phyloP scores from a whole-genome alignment of 805 yeast species.

The Candida krabiensis region DNA sequence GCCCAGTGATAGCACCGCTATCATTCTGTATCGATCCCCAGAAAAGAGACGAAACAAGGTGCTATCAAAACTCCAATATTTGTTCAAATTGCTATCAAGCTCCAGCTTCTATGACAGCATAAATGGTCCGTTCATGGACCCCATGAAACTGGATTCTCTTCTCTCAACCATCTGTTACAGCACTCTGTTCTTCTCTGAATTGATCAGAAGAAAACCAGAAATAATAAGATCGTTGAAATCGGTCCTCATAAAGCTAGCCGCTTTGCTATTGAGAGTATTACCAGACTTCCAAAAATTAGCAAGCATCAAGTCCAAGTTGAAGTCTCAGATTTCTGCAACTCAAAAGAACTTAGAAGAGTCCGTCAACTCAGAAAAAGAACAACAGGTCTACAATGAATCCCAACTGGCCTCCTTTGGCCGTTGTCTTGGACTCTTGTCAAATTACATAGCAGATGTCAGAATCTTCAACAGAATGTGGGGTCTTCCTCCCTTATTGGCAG shows the following conservation, averaged over 20 bases:
- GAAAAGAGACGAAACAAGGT: too few relatives aligned
- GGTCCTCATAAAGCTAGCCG: conserved; percentile 3
- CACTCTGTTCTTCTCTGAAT: conserved; percentile 27
- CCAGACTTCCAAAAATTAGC: background rate
- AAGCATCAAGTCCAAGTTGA: background rate
- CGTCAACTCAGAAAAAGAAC: conserved; percentile 4
- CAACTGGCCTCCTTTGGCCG: conserved; percentile 8
- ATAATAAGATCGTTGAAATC: conserved; percentile 6
- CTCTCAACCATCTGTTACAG: conserved; percentile 36
- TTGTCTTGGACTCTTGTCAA: conserved; percentile 27
- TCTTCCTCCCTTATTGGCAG: conserved; percentile 28
- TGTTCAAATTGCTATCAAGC: conserved; percentile 20
- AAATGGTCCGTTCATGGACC: conserved; percentile 26
- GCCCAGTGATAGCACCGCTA: background rate
- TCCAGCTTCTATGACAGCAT: conserved; percentile 30
- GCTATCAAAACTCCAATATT: conserved; percentile 15
- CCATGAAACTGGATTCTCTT: conserved; percentile 29
- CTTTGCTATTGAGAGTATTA: conserved; percentile 3
- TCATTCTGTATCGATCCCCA: too few relatives aligned
- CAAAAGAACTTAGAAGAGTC: background rate
- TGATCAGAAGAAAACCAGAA: conserved; percentile 23
- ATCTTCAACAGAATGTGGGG: conserved; percentile 39
- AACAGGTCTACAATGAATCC: background rate
- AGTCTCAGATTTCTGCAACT: background rate
- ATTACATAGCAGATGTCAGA: conserved; percentile 35